Conservation (phyloP, 2,329 filamentous ascomycete species). For the Fusarium poae region DNA sequence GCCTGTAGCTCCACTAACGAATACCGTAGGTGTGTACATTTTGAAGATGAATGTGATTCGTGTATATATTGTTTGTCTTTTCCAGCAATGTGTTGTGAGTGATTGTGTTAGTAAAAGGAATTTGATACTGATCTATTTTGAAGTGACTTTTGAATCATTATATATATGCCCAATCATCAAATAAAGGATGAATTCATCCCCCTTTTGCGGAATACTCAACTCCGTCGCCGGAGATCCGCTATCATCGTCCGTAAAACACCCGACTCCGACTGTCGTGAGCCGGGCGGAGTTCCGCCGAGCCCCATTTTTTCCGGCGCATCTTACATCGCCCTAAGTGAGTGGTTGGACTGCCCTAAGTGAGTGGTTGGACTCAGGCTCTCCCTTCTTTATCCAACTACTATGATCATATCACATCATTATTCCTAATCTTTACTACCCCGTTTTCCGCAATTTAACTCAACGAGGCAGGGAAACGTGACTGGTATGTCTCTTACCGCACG, state of each 20-base stretch:
- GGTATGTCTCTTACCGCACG: conserved; percentile 50
- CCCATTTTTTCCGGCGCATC: conserved; percentile 42
- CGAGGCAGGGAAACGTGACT: neutral
- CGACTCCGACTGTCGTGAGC: conserved; percentile 6
- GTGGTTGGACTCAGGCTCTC: neutral
- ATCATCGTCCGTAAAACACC: conserved; percentile 1
- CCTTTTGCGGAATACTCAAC: neutral
- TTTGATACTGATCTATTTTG: neutral
- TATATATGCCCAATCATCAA: neutral
- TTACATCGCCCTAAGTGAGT: conserved; percentile 1
- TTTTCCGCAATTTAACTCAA: neutral
- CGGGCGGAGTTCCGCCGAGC: conserved; percentile 49
- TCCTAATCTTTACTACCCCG: no score
- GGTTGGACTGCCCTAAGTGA: neutral
- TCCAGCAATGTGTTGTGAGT: neutral
- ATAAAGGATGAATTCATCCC: neutral
- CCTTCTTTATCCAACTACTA: conserved; percentile 1
- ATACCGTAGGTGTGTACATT: conserved; percentile 53
- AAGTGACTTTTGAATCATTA: neutral
- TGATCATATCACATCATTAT: conserved; percentile 8
- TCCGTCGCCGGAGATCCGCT: conserved; percentile 26
- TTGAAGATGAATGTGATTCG: conserved; percentile 10
- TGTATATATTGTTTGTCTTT: neutral
- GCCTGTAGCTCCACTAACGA: conserved; percentile 58
- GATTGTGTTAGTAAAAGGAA: neutral